phyloP scores from a whole-genome alignment of 1,284 basidiomycete species.

The Earliella scabrosa region DNA sequence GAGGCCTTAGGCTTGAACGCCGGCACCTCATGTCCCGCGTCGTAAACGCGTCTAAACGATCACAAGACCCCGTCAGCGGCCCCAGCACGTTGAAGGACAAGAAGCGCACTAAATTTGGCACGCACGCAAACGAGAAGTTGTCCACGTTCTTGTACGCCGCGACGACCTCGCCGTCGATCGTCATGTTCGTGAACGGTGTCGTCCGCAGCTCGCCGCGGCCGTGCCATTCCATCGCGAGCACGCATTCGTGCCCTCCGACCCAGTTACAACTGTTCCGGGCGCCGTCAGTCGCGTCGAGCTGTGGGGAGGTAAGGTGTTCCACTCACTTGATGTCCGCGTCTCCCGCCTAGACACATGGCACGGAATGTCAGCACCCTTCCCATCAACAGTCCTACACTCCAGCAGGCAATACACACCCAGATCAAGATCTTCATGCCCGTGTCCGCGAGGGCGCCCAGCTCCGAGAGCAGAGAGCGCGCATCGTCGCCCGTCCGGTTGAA shows the following conservation, averaged over 20 bases:
- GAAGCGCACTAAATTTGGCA: not conserved
- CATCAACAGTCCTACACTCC: constrained; percentile 44
- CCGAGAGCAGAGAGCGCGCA: constrained; percentile 56
- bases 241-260: constrained; percentile 59
- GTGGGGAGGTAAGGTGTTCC: not conserved
- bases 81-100: not conserved
- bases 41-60: not conserved
- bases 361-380: no score
- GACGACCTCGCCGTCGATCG: constrained; percentile 50
- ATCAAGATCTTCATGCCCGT: constrained; percentile 59
- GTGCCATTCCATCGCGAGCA: constrained; percentile 67
- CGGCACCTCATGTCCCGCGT: not conserved
- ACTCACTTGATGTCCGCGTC: constrained; percentile 67
- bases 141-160: constrained; percentile 64
- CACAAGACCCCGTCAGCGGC: not conserved
- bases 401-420: constrained; percentile 55
- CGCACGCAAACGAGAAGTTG: constrained; percentile 50
- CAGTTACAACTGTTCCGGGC: constrained; percentile 57
- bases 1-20: not conserved
- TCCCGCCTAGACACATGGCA: constrained; percentile 48
- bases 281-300: not conserved
- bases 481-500: constrained; percentile 54
- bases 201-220: constrained; percentile 51
- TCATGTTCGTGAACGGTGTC: constrained; percentile 60
- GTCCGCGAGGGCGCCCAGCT: constrained; percentile 54